Base-by-base conservation (phyloP, 208 protist species). In the Vickermania ingenoplastis region DNA sequence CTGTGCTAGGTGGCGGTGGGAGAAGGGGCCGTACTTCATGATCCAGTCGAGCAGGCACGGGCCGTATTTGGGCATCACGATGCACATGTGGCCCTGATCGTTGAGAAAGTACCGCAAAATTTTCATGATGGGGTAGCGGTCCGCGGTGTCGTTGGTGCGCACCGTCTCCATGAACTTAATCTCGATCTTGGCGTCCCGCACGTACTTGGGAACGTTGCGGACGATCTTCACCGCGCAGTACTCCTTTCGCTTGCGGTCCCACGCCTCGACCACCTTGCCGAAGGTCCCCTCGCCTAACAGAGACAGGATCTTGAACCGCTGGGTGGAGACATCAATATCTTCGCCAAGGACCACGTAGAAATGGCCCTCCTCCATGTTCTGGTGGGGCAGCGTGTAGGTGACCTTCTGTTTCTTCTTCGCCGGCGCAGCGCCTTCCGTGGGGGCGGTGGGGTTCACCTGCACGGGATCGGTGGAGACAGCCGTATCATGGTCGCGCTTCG, bases 141-240 rank as follows among this genome's bases (percentile, higher is more conserved):
- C 86, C 41, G 45, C 48, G 31, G 70, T 56, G 67, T 94, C 86
- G n/a, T 69, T 57, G 57, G 80, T 63, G 48, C 73, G 73, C 54
- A 92, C 73, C 57, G 72, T 71, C 70, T 94, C 79, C 79, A 94
- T 85, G 63, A 90, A 90, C 69, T 86, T 70, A 59, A 94, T 85
- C 66, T 94, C 86, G 51, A 91, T 84, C 78, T 83, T 88, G 53
- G 86, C 86, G 57, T 91, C 86, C 31, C 80, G 72, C 23, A 82
- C 89, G 77, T 94, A 94, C 75, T 89, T 89, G 60, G 79, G 66
- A 30, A 88, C 71, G 63, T 82, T 88, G 48, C 81, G 84, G 56
- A 94, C 81, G 60, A 94, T 89, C 70, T 94, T 94, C 31, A 94
- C 82, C 5, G 87, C 87, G 65, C 81, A 87, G 75, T 91, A 90